Evolutionary conservation across 805 yeast genomes (phyloP), one percentile per base, ranked within the genome.

Genomic region (Pichia gijzeniarum): DNA sequence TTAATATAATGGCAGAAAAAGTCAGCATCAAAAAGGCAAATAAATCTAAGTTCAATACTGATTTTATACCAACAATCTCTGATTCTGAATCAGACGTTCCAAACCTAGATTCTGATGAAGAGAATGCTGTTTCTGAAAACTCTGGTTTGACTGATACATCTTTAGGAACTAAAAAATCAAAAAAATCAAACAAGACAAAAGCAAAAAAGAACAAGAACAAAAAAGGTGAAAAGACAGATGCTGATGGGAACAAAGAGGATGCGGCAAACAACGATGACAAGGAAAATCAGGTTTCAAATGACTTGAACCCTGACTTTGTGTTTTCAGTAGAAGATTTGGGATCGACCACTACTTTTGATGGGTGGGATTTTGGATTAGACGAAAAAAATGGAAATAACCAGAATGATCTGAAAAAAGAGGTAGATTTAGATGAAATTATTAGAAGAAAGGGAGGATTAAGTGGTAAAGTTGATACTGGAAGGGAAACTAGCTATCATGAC

Each of bases 401-500:
- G 10, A 17, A 13, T 4, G 51, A 13, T 4, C 50, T 50, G 8
- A 71, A 59, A 45, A 77, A 74, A 51, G 86, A 81, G 49, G 95
- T 88, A 8, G 96, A 91, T 69, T 72, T 91, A 50, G 96, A 91
- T 57, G 80, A 80, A 13, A 91, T 91, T 44, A 85, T 91, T 54
- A 80, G 82, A 67, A 76, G 90, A 63, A 90, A 86, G 56, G 95
- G 96, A 62, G 87, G 95, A 35, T 49, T 60, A 31, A 50, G 57
- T 20, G 65, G 64, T 27, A 51, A 55, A 19, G 36, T 56, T 43
- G 44, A 49, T n/a, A 32, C 49, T 18, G 67, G 62, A 13, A 70
- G 63, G 3, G 70, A 64, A 9, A 68, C 62, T 6, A 71, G 64
- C 13, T 71, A 65, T 52, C 62, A 58, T 12, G 63, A 53, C 3